Percentiles rank a stretch among this genome's conserved stretches.
Conservation (phyloP, 75 land plant genomes). For the Pinus tabuliformis region DNA sequence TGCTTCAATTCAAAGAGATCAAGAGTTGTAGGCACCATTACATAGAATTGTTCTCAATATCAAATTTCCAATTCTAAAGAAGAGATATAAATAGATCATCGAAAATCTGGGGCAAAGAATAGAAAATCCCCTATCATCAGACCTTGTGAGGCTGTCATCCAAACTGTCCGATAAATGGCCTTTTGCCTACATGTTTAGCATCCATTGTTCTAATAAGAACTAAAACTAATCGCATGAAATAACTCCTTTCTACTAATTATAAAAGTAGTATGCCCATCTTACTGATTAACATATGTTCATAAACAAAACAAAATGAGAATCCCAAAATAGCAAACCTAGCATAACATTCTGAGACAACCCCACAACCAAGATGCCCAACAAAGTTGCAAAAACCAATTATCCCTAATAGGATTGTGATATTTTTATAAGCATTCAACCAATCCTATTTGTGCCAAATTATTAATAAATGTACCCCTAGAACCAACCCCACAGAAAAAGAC, state of each 20-base stretch:
- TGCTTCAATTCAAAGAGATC: slow-evolving; percentile 61
- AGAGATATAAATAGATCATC: slow-evolving; percentile 46
- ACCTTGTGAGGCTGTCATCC: slow-evolving; percentile 60
- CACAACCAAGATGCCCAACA: slow-evolving; percentile 72
- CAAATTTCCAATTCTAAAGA: slow-evolving; percentile 51
- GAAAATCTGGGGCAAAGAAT: slow-evolving; percentile 26
- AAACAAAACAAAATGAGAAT: too few relatives aligned
- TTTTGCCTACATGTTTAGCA: slow-evolving; percentile 37
- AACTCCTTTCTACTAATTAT: too few relatives aligned
- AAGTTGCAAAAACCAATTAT: slow-evolving; percentile 74
- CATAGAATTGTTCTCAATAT: slow-evolving; percentile 47
- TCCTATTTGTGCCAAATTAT: slow-evolving; percentile 94
- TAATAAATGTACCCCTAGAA: slow-evolving; percentile 66
- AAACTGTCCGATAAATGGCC: slow-evolving; percentile 71
- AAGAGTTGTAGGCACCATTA: slow-evolving; percentile 46
- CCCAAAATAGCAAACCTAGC: slow-evolving; percentile 45
- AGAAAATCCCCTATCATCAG: slow-evolving; percentile 43
- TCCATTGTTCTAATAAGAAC: too few relatives aligned
- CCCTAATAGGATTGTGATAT: slow-evolving; percentile 57
- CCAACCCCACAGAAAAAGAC: slow-evolving; percentile 72
- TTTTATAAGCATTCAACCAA: slow-evolving; percentile 53
- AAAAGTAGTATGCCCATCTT: too few relatives aligned
- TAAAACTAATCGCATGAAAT: too few relatives aligned
- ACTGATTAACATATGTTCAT: too few relatives aligned
- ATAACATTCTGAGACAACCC: slow-evolving; percentile 70